Conservation (phyloP, 306 rosid species). For the Vigna reflexopilosa region DNA sequence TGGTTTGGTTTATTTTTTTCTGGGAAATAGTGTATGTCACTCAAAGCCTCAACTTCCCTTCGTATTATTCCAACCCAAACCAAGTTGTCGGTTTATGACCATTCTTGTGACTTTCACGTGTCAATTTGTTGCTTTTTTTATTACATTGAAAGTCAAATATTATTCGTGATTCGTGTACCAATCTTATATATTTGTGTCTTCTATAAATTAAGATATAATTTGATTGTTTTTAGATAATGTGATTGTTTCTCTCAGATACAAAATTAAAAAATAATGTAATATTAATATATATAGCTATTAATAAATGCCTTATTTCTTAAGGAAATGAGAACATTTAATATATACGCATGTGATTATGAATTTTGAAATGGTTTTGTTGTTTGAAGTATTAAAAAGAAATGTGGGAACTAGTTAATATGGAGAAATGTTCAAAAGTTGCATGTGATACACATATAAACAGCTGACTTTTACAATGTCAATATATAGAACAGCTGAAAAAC, state of each 20-base stretch:
- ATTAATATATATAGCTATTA: background rate
- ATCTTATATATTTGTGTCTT: background rate
- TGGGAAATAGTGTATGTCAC: background rate
- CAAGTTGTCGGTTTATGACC: constrained; percentile 46
- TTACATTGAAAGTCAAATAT: constrained; percentile 32
- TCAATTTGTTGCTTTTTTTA: constrained; percentile 17
- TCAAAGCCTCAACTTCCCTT: constrained; percentile 35
- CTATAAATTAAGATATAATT: too few species aligned
- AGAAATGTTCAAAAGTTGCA: constrained; percentile 3
- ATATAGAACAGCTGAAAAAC: background rate
- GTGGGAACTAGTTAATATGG: background rate
- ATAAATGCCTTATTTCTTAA: background rate
- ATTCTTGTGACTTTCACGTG: constrained; percentile 41
- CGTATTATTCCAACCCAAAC: constrained; percentile 32
- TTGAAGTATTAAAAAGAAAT: background rate
- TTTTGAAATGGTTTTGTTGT: background rate
- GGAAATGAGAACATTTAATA: background rate
- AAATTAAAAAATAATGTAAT: too few species aligned
- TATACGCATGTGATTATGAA: background rate
- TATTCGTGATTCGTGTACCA: background rate
- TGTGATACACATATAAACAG: background rate
- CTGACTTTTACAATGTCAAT: constrained; percentile 37
- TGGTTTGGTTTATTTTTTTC: constrained; percentile 35
- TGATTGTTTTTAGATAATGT: too few species aligned
- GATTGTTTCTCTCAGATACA: too few species aligned